Base-by-base conservation (phyloP, 1,284 basidiomycete species). In the Sporisorium iseilematis-ciliati region DNA sequence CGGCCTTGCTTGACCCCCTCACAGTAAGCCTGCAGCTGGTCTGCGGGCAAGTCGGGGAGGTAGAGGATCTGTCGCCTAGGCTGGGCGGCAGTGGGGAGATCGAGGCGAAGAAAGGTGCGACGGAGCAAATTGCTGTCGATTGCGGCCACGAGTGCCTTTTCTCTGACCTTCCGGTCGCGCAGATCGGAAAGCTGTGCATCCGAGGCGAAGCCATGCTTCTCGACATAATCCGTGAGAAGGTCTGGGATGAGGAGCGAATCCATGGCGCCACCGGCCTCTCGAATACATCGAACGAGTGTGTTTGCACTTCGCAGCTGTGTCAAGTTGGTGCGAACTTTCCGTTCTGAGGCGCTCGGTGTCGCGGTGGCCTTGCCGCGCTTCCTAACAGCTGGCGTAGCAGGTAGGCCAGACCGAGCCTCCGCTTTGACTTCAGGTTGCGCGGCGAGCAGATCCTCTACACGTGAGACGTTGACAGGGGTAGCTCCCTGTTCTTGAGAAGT, bases 31-130 rank as follows among this genome's bases (percentile, higher is more conserved):
- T 70, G 75, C 43, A 77, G 43, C 49, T 58, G 20, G 16, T 63
- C 63, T 16, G 60, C n/a, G 4, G 66, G 48, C 35, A 73, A 23
- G 4, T 73, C 65, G 20, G 75, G 57, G 1, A 70, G 25, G 23
- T 66, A 70, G 60, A 77, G 54, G 66, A 77, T 70, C 50, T 73
- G 70, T 8, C 75, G 65, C 51, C 63, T 50, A 3, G 65, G 42
- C 12, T 23, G 50, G 0, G 12, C 2, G 1, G 59, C 56, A 16
- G 33, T 65, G 10, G 69, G 70, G 5, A 51, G 49, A 18, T 59
- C 63, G 31, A 77, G 26, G n/a, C 63, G 66, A 7, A 77, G 42
- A 25, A 57, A 67, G 26, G 75, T 77, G 43, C 64, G 60, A 18
- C 70, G 63, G 4, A 77, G 66, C 57, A 68, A 8, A 26, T 57